These are phyloP conservation scores for Pythium grandisporangium DNA, from an alignment of 352 stramenopile genomes.

Conservation along the genomic window DNA sequence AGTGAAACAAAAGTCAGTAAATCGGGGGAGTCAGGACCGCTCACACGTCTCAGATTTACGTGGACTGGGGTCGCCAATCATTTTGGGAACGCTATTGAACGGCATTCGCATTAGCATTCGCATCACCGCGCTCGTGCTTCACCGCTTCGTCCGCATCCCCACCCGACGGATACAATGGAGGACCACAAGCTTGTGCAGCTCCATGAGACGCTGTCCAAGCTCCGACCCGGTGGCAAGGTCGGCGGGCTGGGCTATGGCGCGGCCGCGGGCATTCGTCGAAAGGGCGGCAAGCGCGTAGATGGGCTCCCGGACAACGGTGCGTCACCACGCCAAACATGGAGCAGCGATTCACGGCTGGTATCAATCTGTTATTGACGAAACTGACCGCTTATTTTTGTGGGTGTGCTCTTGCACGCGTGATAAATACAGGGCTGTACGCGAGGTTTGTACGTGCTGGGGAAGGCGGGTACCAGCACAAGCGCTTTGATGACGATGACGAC, in stretches of 20 bases:
- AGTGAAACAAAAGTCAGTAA: conserved; percentile 5
- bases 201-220: conserved; percentile 80
- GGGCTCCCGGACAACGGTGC: conserved; percentile 65
- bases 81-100: too few relatives aligned
- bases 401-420: too few relatives aligned
- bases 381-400: too few relatives aligned
- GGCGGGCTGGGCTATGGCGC: conserved; percentile 66
- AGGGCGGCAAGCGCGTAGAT: conserved; percentile 54
- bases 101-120: too few relatives aligned
- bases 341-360: neutral
- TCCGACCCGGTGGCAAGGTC: conserved; percentile 77
- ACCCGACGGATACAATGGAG: conserved; percentile 68
- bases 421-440: conserved; percentile 55
- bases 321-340: too few relatives aligned
- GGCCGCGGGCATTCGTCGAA: conserved; percentile 24
- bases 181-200: conserved; percentile 76
- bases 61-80: conserved; percentile 1
- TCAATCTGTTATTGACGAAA: neutral
- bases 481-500: conserved; percentile 50
- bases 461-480: conserved; percentile 68
- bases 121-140: too few relatives aligned
- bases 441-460: conserved; percentile 83
- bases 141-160: too few relatives aligned
- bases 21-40: neutral
- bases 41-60: conserved; percentile 5